These are phyloP conservation scores for Nannochloropsis salina DNA, from an alignment of 108 stramenopile species.

Conservation along the genomic window DNA sequence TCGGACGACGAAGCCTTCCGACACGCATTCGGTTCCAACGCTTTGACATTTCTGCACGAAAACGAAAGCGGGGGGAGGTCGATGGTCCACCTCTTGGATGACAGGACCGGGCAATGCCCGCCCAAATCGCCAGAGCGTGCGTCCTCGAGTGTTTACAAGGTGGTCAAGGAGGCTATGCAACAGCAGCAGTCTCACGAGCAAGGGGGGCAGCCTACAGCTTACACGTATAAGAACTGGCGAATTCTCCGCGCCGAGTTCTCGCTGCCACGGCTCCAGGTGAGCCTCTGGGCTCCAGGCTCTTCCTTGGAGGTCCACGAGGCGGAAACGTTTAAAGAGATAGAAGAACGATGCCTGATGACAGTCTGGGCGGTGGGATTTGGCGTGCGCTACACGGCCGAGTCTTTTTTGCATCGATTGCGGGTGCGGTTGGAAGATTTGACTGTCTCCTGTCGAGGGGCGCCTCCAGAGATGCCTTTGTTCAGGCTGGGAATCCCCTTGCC, in stretches of 20 bases:
- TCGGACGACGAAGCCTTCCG: background rate
- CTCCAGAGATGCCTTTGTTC: conserved; percentile 7
- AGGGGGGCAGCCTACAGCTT: background rate
- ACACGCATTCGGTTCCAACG: background rate
- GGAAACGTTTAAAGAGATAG: background rate
- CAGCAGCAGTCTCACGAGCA: background rate
- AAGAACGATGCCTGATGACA: background rate
- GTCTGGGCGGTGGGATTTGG: background rate
- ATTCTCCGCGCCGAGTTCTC: background rate
- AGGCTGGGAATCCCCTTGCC: background rate
- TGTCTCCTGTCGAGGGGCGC: background rate
- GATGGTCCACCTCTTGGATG: background rate
- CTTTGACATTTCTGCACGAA: background rate
- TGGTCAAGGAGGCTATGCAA: background rate
- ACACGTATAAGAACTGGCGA: background rate
- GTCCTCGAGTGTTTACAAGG: background rate
- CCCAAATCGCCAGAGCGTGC: background rate
- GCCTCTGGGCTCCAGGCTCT: background rate
- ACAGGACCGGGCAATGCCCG: too few species aligned
- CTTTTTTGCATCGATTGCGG: background rate
- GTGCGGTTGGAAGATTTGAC: background rate
- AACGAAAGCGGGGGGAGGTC: background rate
- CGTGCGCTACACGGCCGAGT: background rate
- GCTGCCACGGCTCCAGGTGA: background rate
- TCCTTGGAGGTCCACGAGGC: background rate